These are phyloP conservation scores for Yamadazyma pseudoaaseri DNA, from an alignment of 1,139 yeast genomes.

Conservation along the genomic window DNA sequence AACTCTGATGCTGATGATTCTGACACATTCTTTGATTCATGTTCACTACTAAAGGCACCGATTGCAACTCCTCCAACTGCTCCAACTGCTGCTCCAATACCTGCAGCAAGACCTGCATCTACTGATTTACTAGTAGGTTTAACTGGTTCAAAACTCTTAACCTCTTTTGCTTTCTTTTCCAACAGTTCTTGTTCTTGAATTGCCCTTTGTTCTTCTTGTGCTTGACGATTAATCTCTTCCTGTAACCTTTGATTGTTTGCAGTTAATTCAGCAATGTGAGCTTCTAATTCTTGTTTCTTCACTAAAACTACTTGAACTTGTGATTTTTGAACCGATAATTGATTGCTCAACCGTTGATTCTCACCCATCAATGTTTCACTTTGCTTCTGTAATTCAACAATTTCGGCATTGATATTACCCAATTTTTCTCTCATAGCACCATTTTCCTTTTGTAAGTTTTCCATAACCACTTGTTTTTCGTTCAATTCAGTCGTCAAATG, in stretches of 20 bases:
- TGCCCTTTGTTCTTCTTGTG: conserved; percentile 28
- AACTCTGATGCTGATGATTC: not conserved
- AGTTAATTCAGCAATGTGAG: conserved; percentile 28
- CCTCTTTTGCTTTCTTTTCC: conserved; percentile 18
- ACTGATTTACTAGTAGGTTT: conserved; percentile 17
- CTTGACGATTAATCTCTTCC: conserved; percentile 21
- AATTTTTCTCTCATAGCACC: conserved; percentile 64
- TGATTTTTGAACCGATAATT: conserved; percentile 63
- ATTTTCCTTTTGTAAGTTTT: conserved; percentile 67
- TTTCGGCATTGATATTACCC: conserved; percentile 65
- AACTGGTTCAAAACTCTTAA: conserved; percentile 21
- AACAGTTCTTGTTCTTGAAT: conserved; percentile 35
- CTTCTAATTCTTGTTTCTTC: conserved; percentile 49
- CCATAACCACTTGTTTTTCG: conserved; percentile 57
- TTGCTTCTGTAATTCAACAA: conserved; percentile 56
- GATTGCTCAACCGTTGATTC: conserved; percentile 58
- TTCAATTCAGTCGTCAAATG: conserved; percentile 69
- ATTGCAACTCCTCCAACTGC: conserved; percentile 2
- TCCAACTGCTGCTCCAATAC: conserved; percentile 15
- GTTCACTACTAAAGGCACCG: no score
- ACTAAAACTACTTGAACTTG: conserved; percentile 64
- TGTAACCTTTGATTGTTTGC: conserved; percentile 22
- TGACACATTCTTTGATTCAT: no score
- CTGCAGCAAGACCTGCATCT: conserved; percentile 16
- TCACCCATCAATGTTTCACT: conserved; percentile 52